Evolutionary conservation across 1,284 basidiomycete genomes (phyloP), one percentile per base, ranked within the genome.

Genomic region (Salmacisia buchloeana): DNA sequence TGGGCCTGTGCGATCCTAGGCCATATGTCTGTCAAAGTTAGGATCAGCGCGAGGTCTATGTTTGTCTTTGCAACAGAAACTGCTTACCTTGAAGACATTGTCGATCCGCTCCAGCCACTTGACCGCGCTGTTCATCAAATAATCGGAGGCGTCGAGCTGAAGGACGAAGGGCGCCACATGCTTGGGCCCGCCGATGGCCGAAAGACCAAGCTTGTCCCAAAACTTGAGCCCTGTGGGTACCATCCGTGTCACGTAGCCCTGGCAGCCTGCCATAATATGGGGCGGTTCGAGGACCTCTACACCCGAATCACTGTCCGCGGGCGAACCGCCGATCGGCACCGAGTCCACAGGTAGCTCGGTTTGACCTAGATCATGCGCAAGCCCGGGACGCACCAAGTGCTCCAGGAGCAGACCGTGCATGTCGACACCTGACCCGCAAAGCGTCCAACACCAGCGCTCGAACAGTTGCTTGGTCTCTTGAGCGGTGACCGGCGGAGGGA

Each of bases 141-240:
- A 66, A 1, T 65, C 60, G 15, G 68, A 69, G 23, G 63, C 64
- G 13, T 67, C 63, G 1, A 64, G 63, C 43, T 72, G 62, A 15
- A 76, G 61, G 27, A 69, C 67, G 58, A 71, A 70, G n/a, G 68
- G 71, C 0, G 69, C 62, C 3, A 73, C 60, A 21, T 69, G 63
- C 60, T 73, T 73, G 23, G 59, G 66, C 9, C 74, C 74, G 23
- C 73, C 66, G 18, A 70, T 72, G 0, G 73, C 64, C 18, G 67
- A 63, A 3, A 76, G 62, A 49, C 68, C 70, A 7, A 74, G 67
- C 64, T 76, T 76, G 64, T 76, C 73, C 74, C 74, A 76, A 43
- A 72, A 69, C 33, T 34, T 59, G n/a, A 76, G 62, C 27, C 70
- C 67, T 43, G 74, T 65, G 3, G 74, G 69, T 31, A 64, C 54